Evolutionary conservation across 2,329 filamentous ascomycete species (phyloP), one percentile per base, ranked within the genome.

Genomic region (Neonectria faginata): DNA sequence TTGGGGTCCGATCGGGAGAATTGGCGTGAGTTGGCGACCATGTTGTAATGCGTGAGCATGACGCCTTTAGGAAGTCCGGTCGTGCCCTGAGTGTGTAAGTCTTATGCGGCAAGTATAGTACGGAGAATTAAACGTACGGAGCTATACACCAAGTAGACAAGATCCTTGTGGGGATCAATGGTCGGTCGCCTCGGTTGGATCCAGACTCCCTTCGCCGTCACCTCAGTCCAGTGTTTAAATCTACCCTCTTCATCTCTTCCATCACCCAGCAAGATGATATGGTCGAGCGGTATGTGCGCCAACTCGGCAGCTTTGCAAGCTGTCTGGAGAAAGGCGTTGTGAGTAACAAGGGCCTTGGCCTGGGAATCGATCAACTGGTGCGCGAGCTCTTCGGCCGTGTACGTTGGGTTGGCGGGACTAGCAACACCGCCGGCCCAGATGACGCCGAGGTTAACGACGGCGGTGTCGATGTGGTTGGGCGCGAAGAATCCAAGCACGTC

Each of bases 11-110:
- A 80, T 27, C 79, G 74, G 1, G 78, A 76, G 29, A 84, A 75
- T 79, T 92, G 90, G 31, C 86, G 70, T 7, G 89, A 76, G 77
- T 97, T 97, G 64, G 92, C 82, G 11, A 97, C 87, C 64, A 97
- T 89, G 76, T 97, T 97, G 68, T 81, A 79, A 79, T 98, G 95
- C 8, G 89, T 91, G 33, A 97, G 83, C 87, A 93, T 92, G 14
- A 97, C 95, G 16, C 94, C 95, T 79, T 98, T 98, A 0, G 95
- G 94, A 55, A 94, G 82, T 2, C 95, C 95, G 0, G 95, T 97
- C 0, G 95, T 98, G 8, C 95, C 95, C 76, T 80, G 22, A 8
- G 42, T n/a, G 31, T 18, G 20, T 63, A 14, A 60, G 55, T 48
- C 2, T 18, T 14, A 11, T 11, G 1, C 5, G 5, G 29, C 5